Base-by-base conservation (phyloP, 495 filamentous ascomycete genomes). In the Cercophora newfieldiana region DNA sequence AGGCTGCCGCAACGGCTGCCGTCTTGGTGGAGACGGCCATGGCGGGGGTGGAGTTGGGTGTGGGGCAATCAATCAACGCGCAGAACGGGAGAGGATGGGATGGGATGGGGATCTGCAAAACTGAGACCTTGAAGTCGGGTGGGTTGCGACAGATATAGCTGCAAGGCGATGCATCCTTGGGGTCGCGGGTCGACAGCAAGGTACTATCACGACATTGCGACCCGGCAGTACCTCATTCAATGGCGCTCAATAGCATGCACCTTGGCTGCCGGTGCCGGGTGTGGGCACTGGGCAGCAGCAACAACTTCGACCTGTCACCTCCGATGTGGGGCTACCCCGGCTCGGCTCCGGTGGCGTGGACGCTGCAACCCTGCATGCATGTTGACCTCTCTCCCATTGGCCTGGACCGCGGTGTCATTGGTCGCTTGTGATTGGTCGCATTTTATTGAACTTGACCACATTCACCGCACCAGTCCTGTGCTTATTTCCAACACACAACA, bases 281-380 rank as follows among this genome's bases (percentile, higher is more conserved):
- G n/a, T n/a, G n/a, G n/a, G 37, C 37, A 44, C 37, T 16, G 10
- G 37, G 37, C 12, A 14, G 37, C 37, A 33, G 30, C 12, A 4
- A 44, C 57, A 60, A 25, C 12, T 28, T n/a, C 24, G 5, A 57
- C 55, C 55, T 57, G 26, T 57, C 58, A 60, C 47, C 58, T 60
- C 58, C 58, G 58, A 60, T 60, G 58, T 49, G 59, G 59, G 44
- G 44, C 59, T 18, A 10, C 44, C 28, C 18, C 24, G 19, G 44
- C 47, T 16, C 10, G 37, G 10, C 10, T 50, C 60, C 60, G 44
- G 25, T 49, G n/a, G 60, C 47, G 47, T 63, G 60, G 60, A n/a
- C n/a, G 60, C 47, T 63, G 60, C 60, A 31, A 63, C 47, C 60
- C 44, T 63, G 60, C 48, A 26, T 60, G 58, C 33, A 60, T 60